Conservation (phyloP, 176 grass and related monocot species). For the Ampelocalamus luodianensis region DNA sequence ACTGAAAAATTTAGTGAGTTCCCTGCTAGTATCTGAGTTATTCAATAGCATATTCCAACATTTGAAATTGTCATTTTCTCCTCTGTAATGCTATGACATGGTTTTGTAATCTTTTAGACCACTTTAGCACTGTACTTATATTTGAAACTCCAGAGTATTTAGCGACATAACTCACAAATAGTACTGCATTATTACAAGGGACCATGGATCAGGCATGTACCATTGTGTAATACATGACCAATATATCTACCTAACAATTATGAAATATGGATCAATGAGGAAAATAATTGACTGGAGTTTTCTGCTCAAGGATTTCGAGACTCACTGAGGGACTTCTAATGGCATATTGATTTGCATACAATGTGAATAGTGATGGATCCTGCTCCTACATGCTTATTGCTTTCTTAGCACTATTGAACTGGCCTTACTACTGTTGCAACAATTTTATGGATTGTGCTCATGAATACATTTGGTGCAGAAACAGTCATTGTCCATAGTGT, state of each 20-base stretch:
- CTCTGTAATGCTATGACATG: not conserved
- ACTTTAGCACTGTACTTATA: not conserved
- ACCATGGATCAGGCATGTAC: not conserved
- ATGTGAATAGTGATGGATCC: conserved; percentile 9
- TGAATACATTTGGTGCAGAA: conserved; percentile 29
- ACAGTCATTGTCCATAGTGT: not conserved
- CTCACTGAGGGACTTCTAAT: not conserved
- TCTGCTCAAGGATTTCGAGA: not conserved
- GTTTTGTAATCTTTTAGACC: conserved; percentile 4
- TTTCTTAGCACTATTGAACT: not conserved
- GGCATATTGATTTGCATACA: not conserved
- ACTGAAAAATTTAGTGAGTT: not conserved
- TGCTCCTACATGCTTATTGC: not conserved
- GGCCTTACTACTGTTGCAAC: conserved; percentile 11
- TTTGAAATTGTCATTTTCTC: conserved; percentile 16
- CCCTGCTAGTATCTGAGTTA: conserved; percentile 7
- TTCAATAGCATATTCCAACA: conserved; percentile 2
- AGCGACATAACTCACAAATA: not conserved
- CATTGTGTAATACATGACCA: not conserved
- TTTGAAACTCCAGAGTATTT: conserved; percentile 2
- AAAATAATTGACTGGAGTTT: conserved; percentile 7
- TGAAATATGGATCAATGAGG: not conserved
- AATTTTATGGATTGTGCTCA: conserved; percentile 15
- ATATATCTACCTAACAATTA: conserved; percentile 15
- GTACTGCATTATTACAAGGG: not conserved